Base-by-base conservation (phyloP, 805 yeast genomes). In the Isabelozyma heimii region DNA sequence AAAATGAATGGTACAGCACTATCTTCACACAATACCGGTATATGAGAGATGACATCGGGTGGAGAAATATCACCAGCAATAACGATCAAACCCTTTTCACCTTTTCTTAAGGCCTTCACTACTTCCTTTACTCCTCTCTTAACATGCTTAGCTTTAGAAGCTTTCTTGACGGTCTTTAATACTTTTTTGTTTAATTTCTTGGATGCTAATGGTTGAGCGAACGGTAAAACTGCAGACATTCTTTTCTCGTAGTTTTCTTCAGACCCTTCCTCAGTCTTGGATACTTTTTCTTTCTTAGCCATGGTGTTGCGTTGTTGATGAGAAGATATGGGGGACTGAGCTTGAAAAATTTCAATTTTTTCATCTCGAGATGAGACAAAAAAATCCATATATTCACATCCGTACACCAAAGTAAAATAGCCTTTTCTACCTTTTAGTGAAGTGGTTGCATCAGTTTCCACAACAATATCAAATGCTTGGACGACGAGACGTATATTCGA, bases 121-220 rank as follows among this genome's bases (percentile, higher is more conserved):
- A 94, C 99, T 75, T 94, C 99, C 73, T 94, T 94, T 49, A 94
- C 98, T 69, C 99, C 99, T 75, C 99, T 84, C 75, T 91, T 92
- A 59, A 94, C 97, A 71, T 92, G 97, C 76, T 94, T 94, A 55
- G 97, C 95, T 76, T 94, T 94, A 47, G 98, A 91, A 8, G 99
- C 98, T 71, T 90, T 92, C 81, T 94, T 94, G 55, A 94, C 95
- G 42, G 97, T 89, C 76, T 94, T 94, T 65, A 95, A 81, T 14
- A 92, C 86, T 73, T 92, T 94, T 75, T 94, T 94, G 78, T 94
- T 94, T 66, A 92, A 76, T 71, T 94, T 94, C 76, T 94, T 94
- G 41, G 97, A 83, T 13, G 99, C 99, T 60, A 94, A 79, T 52
- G 99, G 99, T 63, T 83, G 77, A 47, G 99, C 97, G 70, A 94